A percentile compares a stretch with the other conserved stretches of the same genome.
Conservation (phyloP, 164 flowering plant genomes). For the Piper longum region DNA sequence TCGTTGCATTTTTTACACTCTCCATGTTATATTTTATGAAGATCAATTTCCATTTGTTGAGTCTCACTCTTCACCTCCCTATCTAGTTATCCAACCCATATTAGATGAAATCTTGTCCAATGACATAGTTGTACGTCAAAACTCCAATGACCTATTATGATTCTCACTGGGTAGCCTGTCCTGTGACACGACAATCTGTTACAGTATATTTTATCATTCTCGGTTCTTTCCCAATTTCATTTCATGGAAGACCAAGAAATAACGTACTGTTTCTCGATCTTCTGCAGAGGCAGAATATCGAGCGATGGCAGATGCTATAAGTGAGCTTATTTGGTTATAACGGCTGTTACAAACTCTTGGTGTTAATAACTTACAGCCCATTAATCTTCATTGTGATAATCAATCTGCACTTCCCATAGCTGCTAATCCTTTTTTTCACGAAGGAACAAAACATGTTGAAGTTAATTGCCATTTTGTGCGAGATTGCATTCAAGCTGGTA, state of each 20-base stretch:
- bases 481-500: background rate
- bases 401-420: background rate
- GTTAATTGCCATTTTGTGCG: slow-evolving; percentile 1
- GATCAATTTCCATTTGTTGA: background rate
- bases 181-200: background rate
- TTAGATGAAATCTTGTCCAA: background rate
- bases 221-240: background rate
- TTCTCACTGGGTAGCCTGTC: background rate
- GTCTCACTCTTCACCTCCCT: too few relatives aligned
- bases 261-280: background rate
- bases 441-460: slow-evolving; percentile 1
- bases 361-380: background rate
- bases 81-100: too few relatives aligned
- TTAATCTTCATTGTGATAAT: background rate
- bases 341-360: background rate
- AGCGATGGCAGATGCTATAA: background rate
- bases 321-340: background rate
- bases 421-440: slow-evolving; percentile 1
- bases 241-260: slow-evolving; percentile 1
- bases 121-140: background rate
- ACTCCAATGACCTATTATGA: background rate
- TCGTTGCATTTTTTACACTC: background rate
- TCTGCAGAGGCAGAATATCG: slow-evolving; percentile 2
- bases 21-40: background rate
- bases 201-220: background rate